Evolutionary conservation across 2,329 filamentous ascomycete genomes (phyloP).

Genomic region (Cordyceps militaris): DNA sequence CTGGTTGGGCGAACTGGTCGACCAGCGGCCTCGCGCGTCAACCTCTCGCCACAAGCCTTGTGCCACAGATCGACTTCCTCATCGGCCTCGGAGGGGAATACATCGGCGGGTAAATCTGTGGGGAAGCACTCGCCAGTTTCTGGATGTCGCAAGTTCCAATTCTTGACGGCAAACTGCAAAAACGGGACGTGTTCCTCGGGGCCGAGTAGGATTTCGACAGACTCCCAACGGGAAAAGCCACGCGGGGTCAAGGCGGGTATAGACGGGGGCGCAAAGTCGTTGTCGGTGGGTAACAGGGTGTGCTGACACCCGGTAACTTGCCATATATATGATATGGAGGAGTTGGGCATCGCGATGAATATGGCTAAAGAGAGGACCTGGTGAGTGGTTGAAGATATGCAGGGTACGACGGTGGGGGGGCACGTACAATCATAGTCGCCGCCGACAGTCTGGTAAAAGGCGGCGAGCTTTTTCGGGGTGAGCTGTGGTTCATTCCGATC

Average conservation of each 20-base stretch:
- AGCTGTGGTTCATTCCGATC: constrained; percentile 47
- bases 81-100: constrained; percentile 68
- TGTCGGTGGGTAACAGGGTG: constrained; percentile 61
- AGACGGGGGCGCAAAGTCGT: constrained; percentile 66
- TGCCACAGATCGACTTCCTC: constrained; percentile 83
- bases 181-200: constrained; percentile 84
- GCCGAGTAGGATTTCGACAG: constrained; percentile 78
- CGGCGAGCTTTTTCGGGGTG: constrained; percentile 64
- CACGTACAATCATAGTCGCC: constrained; percentile 63
- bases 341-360: constrained; percentile 67
- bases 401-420: not conserved
- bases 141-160: constrained; percentile 70
- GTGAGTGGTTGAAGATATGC: not conserved
- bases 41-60: constrained; percentile 61
- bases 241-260: constrained; percentile 75
- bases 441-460: constrained; percentile 68
- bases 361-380: constrained; percentile 41
- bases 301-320: constrained; percentile 87
- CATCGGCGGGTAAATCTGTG: constrained; percentile 47
- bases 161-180: constrained; percentile 69
- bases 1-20: constrained; percentile 22
- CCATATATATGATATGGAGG: constrained; percentile 85
- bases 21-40: constrained; percentile 54
- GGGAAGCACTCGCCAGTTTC: constrained; percentile 65
- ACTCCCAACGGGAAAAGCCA: constrained; percentile 92